Base-by-base conservation (phyloP, 2,329 filamentous ascomycete genomes). In the Corniculantispora saksenae region DNA sequence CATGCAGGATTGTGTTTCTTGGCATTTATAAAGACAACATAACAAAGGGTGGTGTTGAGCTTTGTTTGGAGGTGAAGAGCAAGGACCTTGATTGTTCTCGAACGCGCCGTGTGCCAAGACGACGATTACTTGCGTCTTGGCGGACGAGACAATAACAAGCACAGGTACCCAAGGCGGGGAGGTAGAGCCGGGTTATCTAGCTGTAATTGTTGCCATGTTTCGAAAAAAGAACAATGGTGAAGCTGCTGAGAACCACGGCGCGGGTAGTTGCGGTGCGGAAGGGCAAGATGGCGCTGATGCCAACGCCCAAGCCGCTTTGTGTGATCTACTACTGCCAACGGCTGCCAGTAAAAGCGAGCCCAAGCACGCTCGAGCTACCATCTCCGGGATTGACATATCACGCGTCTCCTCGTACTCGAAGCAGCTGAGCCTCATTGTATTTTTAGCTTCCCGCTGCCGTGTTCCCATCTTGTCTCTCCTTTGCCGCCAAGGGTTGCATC, bases 31-130 rank as follows among this genome's bases (percentile, higher is more conserved):
- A 29, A 43, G n/a, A 50, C 21, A 50, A 17, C 12, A 43, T 13
- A 38, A 38, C 35, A 19, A 15, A 17, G 21, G 10, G 7, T 27
- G 21, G 25, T 45, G n/a, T n/a, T n/a, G 43, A 17, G 51, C 5
- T 27, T 57, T 45, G 35, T 23, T 40, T 9, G 53, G 19, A n/a
- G 21, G 5, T 19, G 21, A 1, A 17, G n/a, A 3, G 54, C 10
- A 17, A 6, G 15, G 32, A 51, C n/a, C n/a, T n/a, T n/a, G n/a
- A n/a, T n/a, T 51, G 58, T 51, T 61, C 58, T 51, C 48, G 58
- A 61, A 61, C 58, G 32, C 25, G 47, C 40, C 29, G 10, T 25
- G 25, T 53, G 58, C 58, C 58, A 61, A 61, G 58, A 8, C 43
- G 17, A 17, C 35, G 40, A 9, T 47, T 40, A 43, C 51, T 61